phyloP scores from a whole-genome alignment of 2,329 filamentous ascomycete genomes.

The Aquanectria penicillioides region DNA sequence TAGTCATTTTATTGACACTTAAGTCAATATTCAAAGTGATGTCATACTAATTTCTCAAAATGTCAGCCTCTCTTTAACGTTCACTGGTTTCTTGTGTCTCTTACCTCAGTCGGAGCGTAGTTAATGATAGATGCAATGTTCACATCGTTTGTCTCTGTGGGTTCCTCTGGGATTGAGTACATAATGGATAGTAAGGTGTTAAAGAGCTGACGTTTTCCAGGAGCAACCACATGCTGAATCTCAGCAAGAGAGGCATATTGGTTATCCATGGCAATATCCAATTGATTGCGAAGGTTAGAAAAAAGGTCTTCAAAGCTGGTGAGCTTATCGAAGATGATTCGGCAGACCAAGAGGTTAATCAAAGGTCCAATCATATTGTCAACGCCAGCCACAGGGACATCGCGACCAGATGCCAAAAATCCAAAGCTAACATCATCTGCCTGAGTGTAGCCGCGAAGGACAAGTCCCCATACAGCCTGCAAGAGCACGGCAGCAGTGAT shows the following conservation, averaged over 20 bases:
- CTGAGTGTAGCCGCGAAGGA: slow-evolving; percentile 7
- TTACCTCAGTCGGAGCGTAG: slow-evolving; percentile 14
- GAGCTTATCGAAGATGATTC: slow-evolving; percentile 13
- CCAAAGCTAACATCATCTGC: slow-evolving; percentile 14
- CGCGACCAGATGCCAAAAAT: slow-evolving; percentile 11
- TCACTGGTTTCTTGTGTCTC: no score
- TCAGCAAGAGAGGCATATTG: slow-evolving; percentile 10
- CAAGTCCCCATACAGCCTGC: slow-evolving; percentile 13
- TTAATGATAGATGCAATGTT: slow-evolving; percentile 10
- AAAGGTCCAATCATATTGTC: slow-evolving; percentile 37
- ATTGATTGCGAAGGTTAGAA: slow-evolving; percentile 3
- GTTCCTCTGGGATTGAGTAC: slow-evolving; percentile 5
- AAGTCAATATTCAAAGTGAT: slow-evolving; percentile 15
- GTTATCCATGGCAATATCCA: slow-evolving; percentile 13
- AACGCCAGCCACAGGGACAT: slow-evolving; percentile 29
- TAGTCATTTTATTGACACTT: slow-evolving; percentile 4
- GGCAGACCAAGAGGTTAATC: slow-evolving; percentile 33
- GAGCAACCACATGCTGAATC: slow-evolving; percentile 15
- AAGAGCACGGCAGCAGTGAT: slow-evolving; percentile 7
- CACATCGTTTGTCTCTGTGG: background rate
- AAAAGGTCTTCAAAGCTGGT: slow-evolving; percentile 44
- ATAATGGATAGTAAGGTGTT: slow-evolving; percentile 16
- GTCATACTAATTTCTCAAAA: slow-evolving; percentile 1
- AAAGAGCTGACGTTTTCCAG: slow-evolving; percentile 14
- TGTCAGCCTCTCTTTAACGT: no score